Base-by-base conservation (phyloP, 2,329 filamentous ascomycete species). In the Fusarium virguliforme region DNA sequence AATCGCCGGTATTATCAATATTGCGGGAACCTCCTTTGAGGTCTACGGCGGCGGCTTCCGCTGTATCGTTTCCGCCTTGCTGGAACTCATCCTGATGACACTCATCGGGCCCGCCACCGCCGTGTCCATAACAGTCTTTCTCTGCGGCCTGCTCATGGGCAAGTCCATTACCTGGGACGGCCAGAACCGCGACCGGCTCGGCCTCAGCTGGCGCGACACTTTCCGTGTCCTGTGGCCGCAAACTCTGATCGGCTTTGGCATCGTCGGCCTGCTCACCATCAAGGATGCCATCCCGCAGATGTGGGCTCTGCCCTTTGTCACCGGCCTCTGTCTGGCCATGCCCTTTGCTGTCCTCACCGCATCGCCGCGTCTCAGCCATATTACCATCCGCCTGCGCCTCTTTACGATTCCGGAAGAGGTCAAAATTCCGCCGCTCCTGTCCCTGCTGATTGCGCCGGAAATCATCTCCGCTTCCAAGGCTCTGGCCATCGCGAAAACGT, bases 321-420 rank as follows among this genome's bases (percentile, higher is more conserved):
- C 18, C 43, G 6, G 43, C 22, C 43, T 50, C 43, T 26, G 13
- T 50, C 43, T 50, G 18, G 15, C 18, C 18, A 24, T 24, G 3
- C 18, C 43, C 43, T 4, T 30, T 50, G 18, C 43, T 50, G 22
- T 50, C 3, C 43, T 50, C 43, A 50, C 43, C 43, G 43, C 43
- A 24, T 50, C 43, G 43, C 43, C 43, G 18, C 43, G 43, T 50
- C 43, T 50, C 43, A 50, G 43, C 43, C 18, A 50, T 32, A 50
- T 50, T 50, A 24, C 18, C 43, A 50, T 28, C 10, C 22, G 43
- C 43, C 43, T 50, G 43, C 43, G 43, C 43, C 43, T 50, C 13
- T 50, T 50, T 24, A 50, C 43, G 18, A 50, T 24, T 24, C 43
- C 43, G 13, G 43, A 50, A 18, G 43, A 50, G 43, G 18, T 13